Conservation (phyloP, 108 stramenopile genomes). For the Pseudonitzschia pungens region DNA sequence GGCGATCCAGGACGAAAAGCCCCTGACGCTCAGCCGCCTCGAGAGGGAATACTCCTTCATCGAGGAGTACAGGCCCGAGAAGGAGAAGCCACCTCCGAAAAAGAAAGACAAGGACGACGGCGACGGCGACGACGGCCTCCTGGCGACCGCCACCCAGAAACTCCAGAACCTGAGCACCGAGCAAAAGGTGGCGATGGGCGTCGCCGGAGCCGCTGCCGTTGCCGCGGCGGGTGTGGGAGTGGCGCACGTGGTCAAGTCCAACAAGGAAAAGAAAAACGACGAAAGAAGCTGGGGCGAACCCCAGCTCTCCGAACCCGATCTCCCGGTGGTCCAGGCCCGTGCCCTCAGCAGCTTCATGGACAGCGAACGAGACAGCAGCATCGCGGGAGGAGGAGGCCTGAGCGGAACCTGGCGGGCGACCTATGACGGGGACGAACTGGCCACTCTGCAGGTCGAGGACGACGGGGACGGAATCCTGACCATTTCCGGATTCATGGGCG, state of each 20-base stretch:
- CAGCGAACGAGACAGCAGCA: neutral
- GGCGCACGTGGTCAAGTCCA: neutral
- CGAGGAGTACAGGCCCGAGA: neutral
- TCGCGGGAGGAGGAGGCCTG: neutral
- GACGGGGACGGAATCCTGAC: neutral
- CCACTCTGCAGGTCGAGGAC: neutral
- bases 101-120: neutral
- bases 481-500: conserved; percentile 1
- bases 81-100: too few relatives aligned
- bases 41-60: neutral
- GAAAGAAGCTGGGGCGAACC: neutral
- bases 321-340: neutral
- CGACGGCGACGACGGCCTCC: neutral
- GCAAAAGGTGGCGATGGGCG: neutral
- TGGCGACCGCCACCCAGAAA: neutral
- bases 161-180: conserved; percentile 2
- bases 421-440: conserved; percentile 5
- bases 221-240: neutral
- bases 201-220: conserved; percentile 1
- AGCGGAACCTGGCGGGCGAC: conserved; percentile 5
- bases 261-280: neutral
- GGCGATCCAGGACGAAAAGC: neutral
- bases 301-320: too few relatives aligned
- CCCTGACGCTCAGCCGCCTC: neutral
- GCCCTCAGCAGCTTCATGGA: neutral